These are phyloP conservation scores for Aspergillus latus DNA, from an alignment of 2,329 filamentous ascomycete species.

Conservation along the genomic window DNA sequence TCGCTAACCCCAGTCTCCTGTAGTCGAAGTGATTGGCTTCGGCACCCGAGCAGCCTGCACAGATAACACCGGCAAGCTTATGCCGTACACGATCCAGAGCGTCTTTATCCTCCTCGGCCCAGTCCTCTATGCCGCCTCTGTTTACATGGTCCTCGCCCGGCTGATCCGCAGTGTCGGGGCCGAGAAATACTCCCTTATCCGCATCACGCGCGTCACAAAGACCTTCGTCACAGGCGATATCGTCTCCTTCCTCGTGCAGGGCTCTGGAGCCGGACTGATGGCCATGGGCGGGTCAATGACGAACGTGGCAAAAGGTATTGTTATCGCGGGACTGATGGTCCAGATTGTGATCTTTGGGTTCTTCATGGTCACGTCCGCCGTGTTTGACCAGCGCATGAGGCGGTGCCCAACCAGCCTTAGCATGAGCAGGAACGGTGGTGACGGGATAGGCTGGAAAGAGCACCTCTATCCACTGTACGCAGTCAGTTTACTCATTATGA, in stretches of 20 bases:
- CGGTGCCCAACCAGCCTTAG: slow-evolving; percentile 8
- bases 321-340: slow-evolving; percentile 27
- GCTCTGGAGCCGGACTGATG: slow-evolving; percentile 24
- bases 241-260: slow-evolving; percentile 50
- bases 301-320: slow-evolving; percentile 9
- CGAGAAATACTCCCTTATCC: slow-evolving; percentile 46
- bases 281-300: slow-evolving; percentile 11
- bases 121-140: slow-evolving; percentile 51
- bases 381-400: slow-evolving; percentile 26
- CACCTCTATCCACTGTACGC: slow-evolving; percentile 24
- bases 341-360: slow-evolving; percentile 30
- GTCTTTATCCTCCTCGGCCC: slow-evolving; percentile 51
- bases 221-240: slow-evolving; percentile 52
- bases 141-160: slow-evolving; percentile 52
- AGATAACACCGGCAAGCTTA: slow-evolving; percentile 20
- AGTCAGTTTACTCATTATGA: slow-evolving; percentile 38
- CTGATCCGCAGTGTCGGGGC: slow-evolving; percentile 44
- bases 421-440: background rate
- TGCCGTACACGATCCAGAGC: slow-evolving; percentile 43
- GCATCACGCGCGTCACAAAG: slow-evolving; percentile 46
- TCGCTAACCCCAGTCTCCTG: background rate
- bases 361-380: slow-evolving; percentile 25
- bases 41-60: slow-evolving; percentile 24
- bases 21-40: slow-evolving; percentile 40
- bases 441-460: slow-evolving; percentile 14